phyloP scores from a whole-genome alignment of 495 filamentous ascomycete species.

The Podospora pseudoanserina region DNA sequence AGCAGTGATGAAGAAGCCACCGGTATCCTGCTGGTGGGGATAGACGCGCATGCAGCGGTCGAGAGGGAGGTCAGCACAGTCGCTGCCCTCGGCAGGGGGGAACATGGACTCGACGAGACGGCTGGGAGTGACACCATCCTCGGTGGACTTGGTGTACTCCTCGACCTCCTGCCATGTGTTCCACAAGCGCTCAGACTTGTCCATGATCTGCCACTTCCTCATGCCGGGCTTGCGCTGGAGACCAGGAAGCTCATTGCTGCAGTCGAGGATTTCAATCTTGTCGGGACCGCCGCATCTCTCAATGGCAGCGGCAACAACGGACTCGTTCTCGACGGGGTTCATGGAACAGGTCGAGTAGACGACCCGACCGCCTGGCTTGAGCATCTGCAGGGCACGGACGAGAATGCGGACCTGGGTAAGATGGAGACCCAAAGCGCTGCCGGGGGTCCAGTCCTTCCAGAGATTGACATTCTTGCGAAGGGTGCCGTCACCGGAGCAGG shows the following conservation, averaged over 20 bases:
- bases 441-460: slow-evolving; percentile 91
- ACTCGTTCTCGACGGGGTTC: slow-evolving; percentile 96
- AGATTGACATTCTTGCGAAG: slow-evolving; percentile 83
- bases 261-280: slow-evolving; percentile 81
- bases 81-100: slow-evolving; percentile 55
- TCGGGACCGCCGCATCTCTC: slow-evolving; percentile 80
- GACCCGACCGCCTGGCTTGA: slow-evolving; percentile 88
- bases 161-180: slow-evolving; percentile 73
- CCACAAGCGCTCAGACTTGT: slow-evolving; percentile 73
- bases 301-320: slow-evolving; percentile 79
- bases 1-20: slow-evolving; percentile 94
- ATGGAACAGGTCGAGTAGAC: slow-evolving; percentile 98
- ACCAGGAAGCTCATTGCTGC: slow-evolving; percentile 67
- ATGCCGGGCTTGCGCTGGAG: slow-evolving; percentile 73
- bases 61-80: slow-evolving; percentile 61
- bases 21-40: slow-evolving; percentile 91
- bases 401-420: slow-evolving; percentile 82
- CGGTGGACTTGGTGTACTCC: slow-evolving; percentile 53
- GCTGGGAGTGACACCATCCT: slow-evolving; percentile 51
- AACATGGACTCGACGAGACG: slow-evolving; percentile 80
- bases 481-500: slow-evolving; percentile 94
- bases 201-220: slow-evolving; percentile 80
- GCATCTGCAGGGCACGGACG: slow-evolving; percentile 89
- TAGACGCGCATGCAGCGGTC: slow-evolving; percentile 92
- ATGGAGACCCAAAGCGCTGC: slow-evolving; percentile 79